Evolutionary conservation across 106 monocot genomes (phyloP).

Genomic region (Phalaenopsis aphrodite): DNA sequence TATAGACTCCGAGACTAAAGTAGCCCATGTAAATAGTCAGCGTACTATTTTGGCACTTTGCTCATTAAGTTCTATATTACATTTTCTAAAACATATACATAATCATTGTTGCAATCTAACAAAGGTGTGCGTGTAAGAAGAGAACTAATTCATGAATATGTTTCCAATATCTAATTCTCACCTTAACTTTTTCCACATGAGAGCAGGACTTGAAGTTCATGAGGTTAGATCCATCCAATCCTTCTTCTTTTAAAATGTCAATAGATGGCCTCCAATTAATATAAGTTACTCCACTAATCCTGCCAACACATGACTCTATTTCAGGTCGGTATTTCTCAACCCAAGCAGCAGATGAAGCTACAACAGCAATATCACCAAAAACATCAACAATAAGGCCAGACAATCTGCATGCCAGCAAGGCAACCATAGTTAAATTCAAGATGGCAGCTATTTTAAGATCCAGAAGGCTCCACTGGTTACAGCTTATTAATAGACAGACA

Average conservation of each 20-base stretch:
- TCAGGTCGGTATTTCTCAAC: conserved; percentile 83
- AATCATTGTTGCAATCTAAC: background rate
- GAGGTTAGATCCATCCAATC: conserved; percentile 49
- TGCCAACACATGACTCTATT: conserved; percentile 50
- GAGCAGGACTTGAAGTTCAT: conserved; percentile 15
- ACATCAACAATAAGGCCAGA: conserved; percentile 90
- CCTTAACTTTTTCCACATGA: conserved; percentile 46
- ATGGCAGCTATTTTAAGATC: background rate
- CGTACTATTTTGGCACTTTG: no score
- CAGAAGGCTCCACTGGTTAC: background rate
- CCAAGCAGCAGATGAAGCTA: conserved; percentile 99
- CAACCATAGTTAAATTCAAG: conserved; percentile 5
- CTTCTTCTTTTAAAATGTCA: conserved; percentile 93
- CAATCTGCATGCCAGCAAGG: conserved; percentile 40
- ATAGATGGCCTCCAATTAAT: conserved; percentile 82
- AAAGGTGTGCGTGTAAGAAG: background rate
- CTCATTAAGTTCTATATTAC: background rate
- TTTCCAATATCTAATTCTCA: conserved; percentile 15
- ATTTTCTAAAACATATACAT: background rate
- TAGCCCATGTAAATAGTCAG: no score
- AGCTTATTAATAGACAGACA: background rate
- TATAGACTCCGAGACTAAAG: no score
- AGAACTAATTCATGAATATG: background rate
- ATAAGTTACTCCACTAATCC: conserved; percentile 35
- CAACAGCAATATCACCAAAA: conserved; percentile 76